Percentiles rank a stretch among this genome's conserved stretches.
Conservation (phyloP, 257 asterid species). For the Gynochthodes officinalis region DNA sequence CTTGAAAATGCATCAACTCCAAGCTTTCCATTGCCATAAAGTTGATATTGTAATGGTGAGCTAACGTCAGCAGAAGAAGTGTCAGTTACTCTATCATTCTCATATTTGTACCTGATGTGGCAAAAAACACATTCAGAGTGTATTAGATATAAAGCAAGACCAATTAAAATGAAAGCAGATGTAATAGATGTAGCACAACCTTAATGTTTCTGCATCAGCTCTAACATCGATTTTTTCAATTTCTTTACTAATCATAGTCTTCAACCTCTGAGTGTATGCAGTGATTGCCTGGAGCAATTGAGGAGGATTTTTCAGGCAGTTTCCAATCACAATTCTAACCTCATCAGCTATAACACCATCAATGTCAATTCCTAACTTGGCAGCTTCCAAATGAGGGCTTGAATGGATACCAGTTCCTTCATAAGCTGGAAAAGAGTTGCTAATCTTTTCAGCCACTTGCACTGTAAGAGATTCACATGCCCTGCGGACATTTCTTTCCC, state of each 20-base stretch:
- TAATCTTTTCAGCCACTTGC: constrained; percentile 72
- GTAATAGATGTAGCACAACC: constrained; percentile 48
- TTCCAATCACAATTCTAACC: constrained; percentile 55
- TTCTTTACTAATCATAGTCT: constrained; percentile 59
- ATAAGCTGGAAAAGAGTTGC: constrained; percentile 80
- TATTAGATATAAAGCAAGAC: not conserved
- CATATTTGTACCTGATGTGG: constrained; percentile 78
- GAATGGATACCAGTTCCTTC: constrained; percentile 88
- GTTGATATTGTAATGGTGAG: constrained; percentile 91
- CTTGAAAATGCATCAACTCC: constrained; percentile 75
- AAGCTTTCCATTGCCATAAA: constrained; percentile 83
- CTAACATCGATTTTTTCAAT: constrained; percentile 79
- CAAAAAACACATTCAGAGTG: not conserved
- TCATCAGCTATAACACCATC: constrained; percentile 74
- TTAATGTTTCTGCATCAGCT: constrained; percentile 95
- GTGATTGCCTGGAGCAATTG: constrained; percentile 84
- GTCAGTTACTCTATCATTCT: constrained; percentile 82
- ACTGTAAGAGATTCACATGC: constrained; percentile 81
- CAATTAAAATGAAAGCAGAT: too few species aligned
- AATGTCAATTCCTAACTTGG: constrained; percentile 70
- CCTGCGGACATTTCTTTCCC: constrained; percentile 83
- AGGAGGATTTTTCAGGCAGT: constrained; percentile 82
- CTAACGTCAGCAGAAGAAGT: constrained; percentile 78
- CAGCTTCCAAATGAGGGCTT: constrained; percentile 65
- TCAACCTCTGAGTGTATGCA: constrained; percentile 70